Evolutionary conservation across 352 stramenopile genomes (phyloP).

Genomic region (Phytopythium cucurbitacearum): DNA sequence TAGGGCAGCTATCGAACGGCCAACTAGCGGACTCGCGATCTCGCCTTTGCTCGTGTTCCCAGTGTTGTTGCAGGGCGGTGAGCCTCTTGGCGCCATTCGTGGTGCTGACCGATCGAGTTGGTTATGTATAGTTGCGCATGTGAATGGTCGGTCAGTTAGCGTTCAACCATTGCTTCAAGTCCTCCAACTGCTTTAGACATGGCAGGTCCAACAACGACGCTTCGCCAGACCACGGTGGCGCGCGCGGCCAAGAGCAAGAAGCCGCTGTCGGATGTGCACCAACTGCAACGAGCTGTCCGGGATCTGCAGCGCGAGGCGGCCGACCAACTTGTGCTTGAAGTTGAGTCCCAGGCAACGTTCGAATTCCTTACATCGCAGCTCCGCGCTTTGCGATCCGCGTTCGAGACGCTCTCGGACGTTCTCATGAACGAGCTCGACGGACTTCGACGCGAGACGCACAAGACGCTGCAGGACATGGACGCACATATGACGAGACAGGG

Average conservation of each 20-base stretch:
- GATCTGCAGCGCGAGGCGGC: slow-evolving; percentile 69
- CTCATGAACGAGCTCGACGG: slow-evolving; percentile 69
- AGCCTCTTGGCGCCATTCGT: not conserved
- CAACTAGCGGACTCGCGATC: no score
- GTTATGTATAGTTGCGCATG: no score
- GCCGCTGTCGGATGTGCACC: slow-evolving; percentile 76
- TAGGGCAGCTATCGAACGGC: no score
- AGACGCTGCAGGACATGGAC: slow-evolving; percentile 55
- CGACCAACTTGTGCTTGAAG: slow-evolving; percentile 69
- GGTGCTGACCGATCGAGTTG: no score
- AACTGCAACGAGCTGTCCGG: slow-evolving; percentile 72
- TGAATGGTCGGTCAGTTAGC: no score
- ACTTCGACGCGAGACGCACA: slow-evolving; percentile 61
- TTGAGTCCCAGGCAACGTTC: slow-evolving; percentile 81
- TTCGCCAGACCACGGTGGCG: slow-evolving; percentile 51
- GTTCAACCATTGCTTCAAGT: no score
- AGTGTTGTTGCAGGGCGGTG: no score
- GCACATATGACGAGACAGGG: slow-evolving; percentile 47
- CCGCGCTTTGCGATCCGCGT: slow-evolving; percentile 61
- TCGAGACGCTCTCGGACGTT: slow-evolving; percentile 79
- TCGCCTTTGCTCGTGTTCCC: no score
- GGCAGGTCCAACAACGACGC: slow-evolving; percentile 8
- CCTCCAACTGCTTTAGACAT: not conserved
- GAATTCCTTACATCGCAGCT: slow-evolving; percentile 80
- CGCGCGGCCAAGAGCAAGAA: slow-evolving; percentile 77